Evolutionary conservation across 441 rosid genomes (phyloP).

Genomic region (Populus hybrid): DNA sequence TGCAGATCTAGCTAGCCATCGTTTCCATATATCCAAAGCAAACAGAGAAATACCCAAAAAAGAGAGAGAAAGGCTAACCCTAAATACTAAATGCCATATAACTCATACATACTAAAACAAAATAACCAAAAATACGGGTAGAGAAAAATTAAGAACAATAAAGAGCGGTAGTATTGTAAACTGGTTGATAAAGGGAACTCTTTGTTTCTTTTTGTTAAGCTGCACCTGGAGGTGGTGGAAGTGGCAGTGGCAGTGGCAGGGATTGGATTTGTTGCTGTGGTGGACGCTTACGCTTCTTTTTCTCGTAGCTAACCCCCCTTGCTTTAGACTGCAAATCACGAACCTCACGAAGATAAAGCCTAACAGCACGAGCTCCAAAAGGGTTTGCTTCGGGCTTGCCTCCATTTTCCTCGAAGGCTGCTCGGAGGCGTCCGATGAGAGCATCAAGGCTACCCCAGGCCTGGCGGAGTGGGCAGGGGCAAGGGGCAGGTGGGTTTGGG

Average conservation of each 20-base stretch:
- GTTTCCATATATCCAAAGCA: conserved; percentile 16
- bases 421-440: conserved; percentile 59
- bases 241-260: conserved; percentile 26
- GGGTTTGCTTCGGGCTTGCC: conserved; percentile 66
- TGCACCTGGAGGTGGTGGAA: conserved; percentile 37
- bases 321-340: conserved; percentile 60
- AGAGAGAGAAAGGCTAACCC: conserved; percentile 11
- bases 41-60: conserved; percentile 13
- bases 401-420: conserved; percentile 61
- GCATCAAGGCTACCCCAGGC: conserved; percentile 69
- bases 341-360: conserved; percentile 63
- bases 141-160: background rate
- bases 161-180: background rate
- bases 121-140: conserved; percentile 5
- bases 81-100: conserved; percentile 16
- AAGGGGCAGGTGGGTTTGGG: conserved; percentile 59
- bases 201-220: conserved; percentile 16
- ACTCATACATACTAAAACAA: conserved; percentile 1
- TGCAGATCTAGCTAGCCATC: conserved; percentile 27
- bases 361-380: conserved; percentile 57
- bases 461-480: conserved; percentile 59
- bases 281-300: conserved; percentile 60
- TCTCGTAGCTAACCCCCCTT: conserved; percentile 63
- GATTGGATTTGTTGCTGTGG: conserved; percentile 30
- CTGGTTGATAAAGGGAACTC: background rate